phyloP scores from a whole-genome alignment of 495 filamentous ascomycete species.

The Penicillium canariense region DNA sequence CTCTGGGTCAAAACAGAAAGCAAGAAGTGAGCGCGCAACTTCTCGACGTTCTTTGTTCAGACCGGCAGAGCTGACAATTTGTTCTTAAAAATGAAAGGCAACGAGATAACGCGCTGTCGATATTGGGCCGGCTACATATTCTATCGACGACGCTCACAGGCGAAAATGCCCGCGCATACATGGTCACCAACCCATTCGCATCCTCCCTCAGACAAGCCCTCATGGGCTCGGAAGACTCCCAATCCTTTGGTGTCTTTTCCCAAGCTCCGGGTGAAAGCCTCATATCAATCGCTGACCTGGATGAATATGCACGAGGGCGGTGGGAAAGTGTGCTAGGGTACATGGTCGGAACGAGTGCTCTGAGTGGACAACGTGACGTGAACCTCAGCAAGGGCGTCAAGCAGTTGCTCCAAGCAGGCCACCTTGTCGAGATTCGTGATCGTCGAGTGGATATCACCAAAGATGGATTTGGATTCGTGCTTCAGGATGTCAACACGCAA shows the following conservation, averaged over 20 bases:
- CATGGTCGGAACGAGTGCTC: conserved; percentile 73
- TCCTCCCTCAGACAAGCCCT: conserved; percentile 75
- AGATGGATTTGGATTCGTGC: conserved; percentile 86
- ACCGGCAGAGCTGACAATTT: conserved; percentile 3
- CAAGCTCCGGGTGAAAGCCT: conserved; percentile 52
- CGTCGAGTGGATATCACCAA: conserved; percentile 73
- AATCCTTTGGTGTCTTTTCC: conserved; percentile 86
- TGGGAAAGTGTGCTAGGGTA: conserved; percentile 97
- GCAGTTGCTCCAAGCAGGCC: conserved; percentile 70
- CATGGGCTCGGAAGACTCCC: conserved; percentile 78
- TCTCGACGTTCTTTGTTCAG: neutral
- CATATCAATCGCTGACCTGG: conserved; percentile 69
- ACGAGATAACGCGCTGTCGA: conserved; percentile 75
- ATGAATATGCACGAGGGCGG: conserved; percentile 79
- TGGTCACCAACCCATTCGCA: conserved; percentile 72
- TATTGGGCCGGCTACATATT: conserved; percentile 82
- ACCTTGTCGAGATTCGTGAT: conserved; percentile 68
- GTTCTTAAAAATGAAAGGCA: conserved; percentile 45
- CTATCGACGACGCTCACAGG: conserved; percentile 57
- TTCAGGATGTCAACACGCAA: conserved; percentile 93
- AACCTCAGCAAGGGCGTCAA: conserved; percentile 78
- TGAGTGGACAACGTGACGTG: conserved; percentile 44
- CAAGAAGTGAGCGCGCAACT: conserved; percentile 50
- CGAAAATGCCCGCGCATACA: conserved; percentile 62
- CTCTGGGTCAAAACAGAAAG: conserved; percentile 76